Evolutionary conservation across 306 rosid genomes (phyloP).

Genomic region (Acacia crassicarpa): DNA sequence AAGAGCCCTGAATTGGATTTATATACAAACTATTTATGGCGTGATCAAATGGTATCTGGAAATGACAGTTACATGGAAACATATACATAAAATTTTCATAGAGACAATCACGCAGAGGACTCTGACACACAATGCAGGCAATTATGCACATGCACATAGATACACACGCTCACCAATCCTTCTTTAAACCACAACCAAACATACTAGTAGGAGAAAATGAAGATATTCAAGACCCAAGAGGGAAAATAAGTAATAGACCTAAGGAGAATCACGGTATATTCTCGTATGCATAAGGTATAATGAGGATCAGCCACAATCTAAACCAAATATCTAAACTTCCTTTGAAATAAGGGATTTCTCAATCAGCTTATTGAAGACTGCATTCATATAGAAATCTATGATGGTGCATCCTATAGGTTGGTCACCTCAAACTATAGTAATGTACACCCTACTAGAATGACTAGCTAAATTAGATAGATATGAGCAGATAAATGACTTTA

Average conservation of each 20-base stretch:
- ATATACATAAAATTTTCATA: background rate
- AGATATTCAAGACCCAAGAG: background rate
- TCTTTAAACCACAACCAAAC: constrained; percentile 17
- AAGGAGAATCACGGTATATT: constrained; percentile 8
- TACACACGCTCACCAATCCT: background rate
- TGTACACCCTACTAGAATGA: background rate
- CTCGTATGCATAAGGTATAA: background rate
- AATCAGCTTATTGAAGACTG: background rate
- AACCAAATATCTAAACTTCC: constrained; percentile 13
- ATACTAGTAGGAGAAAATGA: background rate
- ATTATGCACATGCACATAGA: background rate
- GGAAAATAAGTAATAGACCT: background rate
- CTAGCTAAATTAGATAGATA: background rate
- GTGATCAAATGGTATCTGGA: constrained; percentile 13
- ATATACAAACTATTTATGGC: constrained; percentile 6
- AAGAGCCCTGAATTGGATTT: background rate
- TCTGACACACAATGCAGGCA: background rate
- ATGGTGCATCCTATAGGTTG: background rate
- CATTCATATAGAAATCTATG: background rate
- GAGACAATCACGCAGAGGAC: constrained; percentile 3
- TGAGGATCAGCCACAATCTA: background rate
- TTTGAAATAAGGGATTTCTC: constrained; percentile 9
- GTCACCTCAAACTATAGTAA: background rate
- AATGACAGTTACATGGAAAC: constrained; percentile 20
- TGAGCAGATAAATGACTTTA: background rate